phyloP scores from a whole-genome alignment of 179 eudicot genomes.

The Beta lomatogona region DNA sequence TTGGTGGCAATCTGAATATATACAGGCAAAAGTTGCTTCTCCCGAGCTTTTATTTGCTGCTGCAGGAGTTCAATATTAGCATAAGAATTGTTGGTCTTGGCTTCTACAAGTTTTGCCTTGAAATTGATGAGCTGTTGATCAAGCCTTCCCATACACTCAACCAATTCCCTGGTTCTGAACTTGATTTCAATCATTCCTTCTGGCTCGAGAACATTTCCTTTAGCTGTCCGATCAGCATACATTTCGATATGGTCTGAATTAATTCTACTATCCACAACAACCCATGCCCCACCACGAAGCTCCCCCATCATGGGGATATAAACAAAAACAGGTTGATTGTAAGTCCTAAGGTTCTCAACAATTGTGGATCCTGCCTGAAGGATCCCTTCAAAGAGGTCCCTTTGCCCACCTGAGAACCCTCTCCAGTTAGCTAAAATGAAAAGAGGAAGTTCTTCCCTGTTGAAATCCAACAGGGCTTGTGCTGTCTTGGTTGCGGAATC shows the following conservation, averaged over 20 bases:
- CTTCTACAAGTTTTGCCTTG: conserved; percentile 60
- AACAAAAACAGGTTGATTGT: conserved; percentile 86
- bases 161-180: conserved; percentile 70
- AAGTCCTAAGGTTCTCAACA: conserved; percentile 94
- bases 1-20: conserved; percentile 97
- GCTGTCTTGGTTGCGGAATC: conserved; percentile 97
- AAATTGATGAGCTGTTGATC: conserved; percentile 64
- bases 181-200: conserved; percentile 98
- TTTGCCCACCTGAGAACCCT: conserved; percentile 98
- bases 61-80: conserved; percentile 46
- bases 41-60: conserved; percentile 74
- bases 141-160: conserved; percentile 95
- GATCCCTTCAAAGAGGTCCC: conserved; percentile 98
- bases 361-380: conserved; percentile 98
- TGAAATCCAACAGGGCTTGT: conserved; percentile 95
- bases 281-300: conserved; percentile 99
- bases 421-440: conserved; percentile 99
- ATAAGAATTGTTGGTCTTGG: conserved; percentile 39
- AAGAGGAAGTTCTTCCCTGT: conserved; percentile 91
- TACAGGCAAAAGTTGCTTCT: conserved; percentile 81
- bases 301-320: conserved; percentile 94
- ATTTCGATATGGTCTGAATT: conserved; percentile 92
- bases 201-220: conserved; percentile 96
- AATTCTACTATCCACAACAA: conserved; percentile 89
- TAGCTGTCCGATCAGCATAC: conserved; percentile 94